Conservation (phyloP, 768 basidiomycete species). For the Cystobasidium ongulense region DNA sequence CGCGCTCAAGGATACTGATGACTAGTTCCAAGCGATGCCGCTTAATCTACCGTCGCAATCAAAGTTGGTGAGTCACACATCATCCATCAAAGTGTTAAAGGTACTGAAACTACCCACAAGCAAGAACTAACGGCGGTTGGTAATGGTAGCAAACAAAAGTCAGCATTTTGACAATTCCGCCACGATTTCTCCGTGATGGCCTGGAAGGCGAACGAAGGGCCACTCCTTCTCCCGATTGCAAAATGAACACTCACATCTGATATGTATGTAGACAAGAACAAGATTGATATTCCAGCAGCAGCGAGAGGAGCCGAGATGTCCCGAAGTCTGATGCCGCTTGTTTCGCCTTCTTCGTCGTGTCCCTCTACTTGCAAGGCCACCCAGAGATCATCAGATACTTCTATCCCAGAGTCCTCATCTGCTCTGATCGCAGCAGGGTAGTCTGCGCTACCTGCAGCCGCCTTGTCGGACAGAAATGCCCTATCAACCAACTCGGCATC, state of each 20-base stretch:
- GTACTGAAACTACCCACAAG: too few relatives aligned
- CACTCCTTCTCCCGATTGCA: too few relatives aligned
- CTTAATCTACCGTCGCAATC: too few relatives aligned
- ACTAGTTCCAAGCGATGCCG: conserved; percentile 27
- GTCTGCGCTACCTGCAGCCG: background rate
- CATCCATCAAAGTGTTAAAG: background rate
- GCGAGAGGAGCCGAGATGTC: conserved; percentile 70
- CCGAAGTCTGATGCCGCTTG: conserved; percentile 62
- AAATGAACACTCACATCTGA: conserved; percentile 49
- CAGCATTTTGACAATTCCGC: background rate
- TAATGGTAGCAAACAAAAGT: background rate
- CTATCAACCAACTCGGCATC: conserved; percentile 44
- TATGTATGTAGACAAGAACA: conserved; percentile 74
- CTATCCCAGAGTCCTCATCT: background rate
- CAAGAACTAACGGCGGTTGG: background rate
- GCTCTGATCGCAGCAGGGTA: too few relatives aligned
- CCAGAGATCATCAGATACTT: conserved; percentile 64
- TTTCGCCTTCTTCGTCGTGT: conserved; percentile 55
- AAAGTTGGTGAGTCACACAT: background rate
- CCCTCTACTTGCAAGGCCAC: conserved; percentile 73
- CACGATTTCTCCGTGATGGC: background rate
- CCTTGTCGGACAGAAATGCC: conserved; percentile 59
- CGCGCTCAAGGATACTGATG: conserved; percentile 25
- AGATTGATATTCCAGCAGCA: conserved; percentile 66
- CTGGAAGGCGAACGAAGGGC: too few relatives aligned